Evolutionary conservation across 192 early-diverging fungal genomes (phyloP), one percentile per base, ranked within the genome.

Genomic region (Podila horticola): DNA sequence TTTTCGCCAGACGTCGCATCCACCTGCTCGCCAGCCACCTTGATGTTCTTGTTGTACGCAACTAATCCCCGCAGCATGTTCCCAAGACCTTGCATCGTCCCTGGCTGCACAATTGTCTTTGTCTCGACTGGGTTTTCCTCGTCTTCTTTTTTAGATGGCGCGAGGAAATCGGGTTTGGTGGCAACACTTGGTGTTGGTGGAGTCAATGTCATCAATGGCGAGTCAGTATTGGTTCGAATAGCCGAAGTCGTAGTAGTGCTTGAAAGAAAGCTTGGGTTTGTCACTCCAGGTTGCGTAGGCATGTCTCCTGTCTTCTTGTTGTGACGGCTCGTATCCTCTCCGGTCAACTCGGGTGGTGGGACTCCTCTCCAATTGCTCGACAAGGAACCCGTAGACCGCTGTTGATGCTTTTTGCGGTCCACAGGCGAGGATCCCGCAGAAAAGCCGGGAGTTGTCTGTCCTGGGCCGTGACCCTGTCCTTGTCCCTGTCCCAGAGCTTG

Each of bases 41-140:
- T 82, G 49, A 82, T 72, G 29, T 52, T 67, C 58, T 74, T 73
- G 30, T 82, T 74, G 55, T 74, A 82, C 10, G 67, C 79, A 17
- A 74, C 72, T 45, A 74, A 34, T 59, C 79, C 79, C n/a, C 73
- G 71, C 28, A 74, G 58, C 66, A 82, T 69, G 36, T 62, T 82
- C 4, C 67, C 69, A 29, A 82, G 52, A 19, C 73, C 79, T 19
- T 58, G 48, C 79, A 74, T 82, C 5, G 73, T 29, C 0, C 79
- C 64, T 4, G 68, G 69, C 13, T 66, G 69, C 9, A 71, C 75
- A 65, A 76, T 70, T 24, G 69, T 76, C 48, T 76, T 76, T 36
- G 57, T 31, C 63, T 67, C 72, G 15, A 45, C 34, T 6, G 9
- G 11, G 41, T 45, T n/a, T n/a, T n/a, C 41, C 11, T 45, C 41